Base-by-base conservation (phyloP, 2,329 filamentous ascomycete species). In the Orbilia quercus region DNA sequence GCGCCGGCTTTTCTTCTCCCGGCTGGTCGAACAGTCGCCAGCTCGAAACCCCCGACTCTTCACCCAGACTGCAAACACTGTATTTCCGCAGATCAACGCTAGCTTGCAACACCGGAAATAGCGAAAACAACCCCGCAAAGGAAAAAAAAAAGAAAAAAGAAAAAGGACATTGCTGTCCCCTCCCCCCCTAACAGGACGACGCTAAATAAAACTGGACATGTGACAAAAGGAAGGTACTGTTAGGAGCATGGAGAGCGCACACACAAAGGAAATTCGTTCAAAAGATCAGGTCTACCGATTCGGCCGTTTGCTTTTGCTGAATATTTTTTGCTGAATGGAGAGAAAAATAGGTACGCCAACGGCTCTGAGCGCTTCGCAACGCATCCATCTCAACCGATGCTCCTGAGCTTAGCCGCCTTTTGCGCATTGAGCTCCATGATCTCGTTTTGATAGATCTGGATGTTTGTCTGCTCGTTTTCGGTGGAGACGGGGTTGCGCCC, bases 401-500 rank as follows among this genome's bases (percentile, higher is more conserved):
- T 77, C 74, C 76, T 76, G 75, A 78, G 76, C 67, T 76, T 77
- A 62, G 75, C 76, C 72, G 75, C 75, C 72, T 76, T 77, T 74
- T 75, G 69, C 60, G 74, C 67, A 70, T 78, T 76, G 60, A 78
- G 76, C 55, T 78, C 77, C 63, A 75, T 76, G 74, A 78, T 73
- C 75, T 78, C 77, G 64, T 75, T 76, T 71, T 78, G 77, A 70
- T 76, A 78, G 60, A 72, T 58, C 74, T 75, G 70, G 72, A 78
- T 77, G 58, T 70, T 76, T 44, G 66, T 67, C 67, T 76, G 75
- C 75, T 78, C 77, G 74, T 78, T 78, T 70, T 78, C 77, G 48
- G 77, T 78, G 62, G 77, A 78, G 57, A 77, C 77, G 40, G 77
- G 77, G 75, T 78, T 77, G 74, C 77, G 77, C 58, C 75, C 76